phyloP scores from a whole-genome alignment of 2,329 filamentous ascomycete genomes.

The Xylariaceae sp. region DNA sequence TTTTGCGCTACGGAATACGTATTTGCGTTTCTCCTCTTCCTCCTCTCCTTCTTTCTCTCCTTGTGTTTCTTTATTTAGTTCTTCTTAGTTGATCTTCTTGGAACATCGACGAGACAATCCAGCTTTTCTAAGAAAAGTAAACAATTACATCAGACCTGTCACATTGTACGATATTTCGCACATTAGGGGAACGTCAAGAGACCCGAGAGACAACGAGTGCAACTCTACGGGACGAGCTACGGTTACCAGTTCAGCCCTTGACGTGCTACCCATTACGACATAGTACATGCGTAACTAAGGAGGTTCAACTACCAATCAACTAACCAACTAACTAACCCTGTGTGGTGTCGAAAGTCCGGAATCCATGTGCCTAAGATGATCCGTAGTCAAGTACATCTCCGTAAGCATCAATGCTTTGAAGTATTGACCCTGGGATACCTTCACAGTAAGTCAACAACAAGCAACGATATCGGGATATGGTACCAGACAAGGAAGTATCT shows the following conservation, averaged over 20 bases:
- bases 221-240: not conserved
- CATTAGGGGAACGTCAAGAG: not conserved
- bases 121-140: not conserved
- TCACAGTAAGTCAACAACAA: not conserved
- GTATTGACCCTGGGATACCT: not conserved
- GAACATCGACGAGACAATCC: not conserved
- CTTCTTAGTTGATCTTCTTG: not conserved
- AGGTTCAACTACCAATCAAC: no score
- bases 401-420: not conserved
- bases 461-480: not conserved
- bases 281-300: not conserved
- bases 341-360: no score
- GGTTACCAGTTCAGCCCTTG: no score
- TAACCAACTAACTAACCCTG: no score
- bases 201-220: not conserved
- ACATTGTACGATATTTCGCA: not conserved
- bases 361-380: no score
- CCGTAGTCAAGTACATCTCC: no score
- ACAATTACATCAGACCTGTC: not conserved
- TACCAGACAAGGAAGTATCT: not conserved
- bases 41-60: not conserved
- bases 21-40: no score
- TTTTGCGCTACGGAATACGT: no score
- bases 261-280: no score
- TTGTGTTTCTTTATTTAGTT: not conserved